Evolutionary conservation across 805 yeast genomes (phyloP), one percentile per base, ranked within the genome.

Genomic region (Metschnikowia colocasiae): DNA sequence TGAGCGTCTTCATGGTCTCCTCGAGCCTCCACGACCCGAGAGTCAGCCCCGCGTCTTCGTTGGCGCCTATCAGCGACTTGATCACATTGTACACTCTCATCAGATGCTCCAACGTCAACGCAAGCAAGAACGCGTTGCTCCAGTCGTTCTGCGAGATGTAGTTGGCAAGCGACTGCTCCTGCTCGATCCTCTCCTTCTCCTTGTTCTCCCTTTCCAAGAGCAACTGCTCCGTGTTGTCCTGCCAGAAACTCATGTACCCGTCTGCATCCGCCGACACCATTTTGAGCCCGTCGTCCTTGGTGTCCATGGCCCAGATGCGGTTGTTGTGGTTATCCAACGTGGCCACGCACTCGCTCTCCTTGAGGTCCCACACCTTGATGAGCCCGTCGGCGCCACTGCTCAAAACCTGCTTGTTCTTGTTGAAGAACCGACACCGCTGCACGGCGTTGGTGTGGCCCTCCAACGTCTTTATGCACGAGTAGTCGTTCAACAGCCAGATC

Each of bases 371-470:
- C 4, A 94, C 71, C 64, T 94, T 92, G 48, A 94, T 77, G 43
- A 94, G 76, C 1, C 98, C 98, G 68, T 94, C 99, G 12, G 98
- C 98, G 35, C 97, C 97, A 18, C 90, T 79, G 35, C 85, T 80
- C 16, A 87, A 70, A 3, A 92, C 59, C 62, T 87, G 94, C 43
- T 78, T 78, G 54, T 83, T 82, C 42, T 74, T 75, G 52, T 82
- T 80, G 49, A 87, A 72, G 60, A 88, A 89, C 26, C 78, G 72
- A 39, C 85, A 85, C 66, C 94, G 79, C 65, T 92, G 94, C 3
- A 94, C 91, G 0, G 97, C 86, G 60, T 90, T 92, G 10, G 96
- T 80, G 64, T 91, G 97, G 2, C 98, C 97, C 68, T 94, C 97
- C 61, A 91, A 83, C 2, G 97, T 94, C 57, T 82, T 81, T 27